Evolutionary conservation across 2,329 filamentous ascomycete species (phyloP).

Genomic region (Stagonosporopsis cucurbitacearum): DNA sequence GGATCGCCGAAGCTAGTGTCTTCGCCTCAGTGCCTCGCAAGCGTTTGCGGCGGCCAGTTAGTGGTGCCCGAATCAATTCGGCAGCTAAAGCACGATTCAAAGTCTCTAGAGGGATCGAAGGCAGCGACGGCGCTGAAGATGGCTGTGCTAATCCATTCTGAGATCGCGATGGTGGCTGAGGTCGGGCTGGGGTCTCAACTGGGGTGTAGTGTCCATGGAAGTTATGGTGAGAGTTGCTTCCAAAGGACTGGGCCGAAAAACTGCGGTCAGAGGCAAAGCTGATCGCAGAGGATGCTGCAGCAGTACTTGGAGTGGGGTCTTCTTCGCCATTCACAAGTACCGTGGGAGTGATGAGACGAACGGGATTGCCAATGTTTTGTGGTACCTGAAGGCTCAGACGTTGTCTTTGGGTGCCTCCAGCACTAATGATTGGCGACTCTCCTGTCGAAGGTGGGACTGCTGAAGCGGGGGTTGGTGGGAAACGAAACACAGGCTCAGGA

Average conservation of each 20-base stretch:
- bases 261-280: conserved; percentile 28
- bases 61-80: conserved; percentile 55
- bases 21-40: conserved; percentile 56
- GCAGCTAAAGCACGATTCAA: conserved; percentile 55
- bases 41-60: conserved; percentile 51
- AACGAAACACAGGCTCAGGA: conserved; percentile 45
- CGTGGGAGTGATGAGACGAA: conserved; percentile 67
- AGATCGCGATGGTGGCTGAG: conserved; percentile 22
- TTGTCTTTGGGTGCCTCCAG: conserved; percentile 35
- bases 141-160: neutral
- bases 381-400: conserved; percentile 69
- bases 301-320: conserved; percentile 33
- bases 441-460: conserved; percentile 32
- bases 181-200: conserved; percentile 40
- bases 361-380: conserved; percentile 64
- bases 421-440: conserved; percentile 18
- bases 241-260: conserved; percentile 29
- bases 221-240: conserved; percentile 27
- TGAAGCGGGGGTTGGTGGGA: conserved; percentile 50
- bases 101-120: conserved; percentile 46
- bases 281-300: conserved; percentile 33
- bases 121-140: conserved; percentile 1
- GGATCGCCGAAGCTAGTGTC: conserved; percentile 53
- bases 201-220: conserved; percentile 34
- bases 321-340: conserved; percentile 61